These are phyloP conservation scores for Candida albicans DNA, from an alignment of 1,139 yeast genomes.

Conservation along the genomic window DNA sequence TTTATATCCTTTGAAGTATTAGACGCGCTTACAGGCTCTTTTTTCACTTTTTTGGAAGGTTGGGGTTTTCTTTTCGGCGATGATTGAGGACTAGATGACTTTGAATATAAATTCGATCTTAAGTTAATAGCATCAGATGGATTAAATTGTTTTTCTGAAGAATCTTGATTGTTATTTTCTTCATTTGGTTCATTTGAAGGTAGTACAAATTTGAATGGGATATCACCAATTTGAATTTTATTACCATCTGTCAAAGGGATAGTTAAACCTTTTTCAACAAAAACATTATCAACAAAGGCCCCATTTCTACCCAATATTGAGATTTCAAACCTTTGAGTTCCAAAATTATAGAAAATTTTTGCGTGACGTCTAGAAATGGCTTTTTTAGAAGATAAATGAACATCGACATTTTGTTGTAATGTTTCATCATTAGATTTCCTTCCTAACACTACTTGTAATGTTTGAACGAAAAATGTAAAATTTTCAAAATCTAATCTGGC, in stretches of 20 bases:
- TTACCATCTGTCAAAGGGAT: constrained; percentile 81
- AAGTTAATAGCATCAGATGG: constrained; percentile 56
- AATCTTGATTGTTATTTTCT: constrained; percentile 17
- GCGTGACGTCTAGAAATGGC: constrained; percentile 94
- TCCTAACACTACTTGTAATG: constrained; percentile 89
- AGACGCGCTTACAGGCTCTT: constrained; percentile 1
- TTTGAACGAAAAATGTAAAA: constrained; percentile 92
- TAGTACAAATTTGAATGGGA: constrained; percentile 79
- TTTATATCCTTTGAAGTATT: not conserved
- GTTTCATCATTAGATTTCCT: constrained; percentile 76
- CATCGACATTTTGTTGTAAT: constrained; percentile 65
- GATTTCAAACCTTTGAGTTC: constrained; percentile 87
- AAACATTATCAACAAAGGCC: constrained; percentile 88
- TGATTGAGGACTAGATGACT: constrained; percentile 20
- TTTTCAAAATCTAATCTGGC: constrained; percentile 92
- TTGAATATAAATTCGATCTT: constrained; percentile 44
- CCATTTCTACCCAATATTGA: constrained; percentile 93
- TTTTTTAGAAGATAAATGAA: constrained; percentile 85
- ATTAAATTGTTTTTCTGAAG: constrained; percentile 40
- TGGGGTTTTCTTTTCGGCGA: constrained; percentile 15
- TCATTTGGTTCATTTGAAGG: constrained; percentile 52
- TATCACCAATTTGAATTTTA: constrained; percentile 89
- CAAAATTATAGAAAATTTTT: constrained; percentile 90
- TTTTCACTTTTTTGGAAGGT: constrained; percentile 1
- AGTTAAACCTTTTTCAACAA: constrained; percentile 86